These are phyloP conservation scores for Venturia effusa DNA, from an alignment of 2,329 filamentous ascomycete species.

Conservation along the genomic window DNA sequence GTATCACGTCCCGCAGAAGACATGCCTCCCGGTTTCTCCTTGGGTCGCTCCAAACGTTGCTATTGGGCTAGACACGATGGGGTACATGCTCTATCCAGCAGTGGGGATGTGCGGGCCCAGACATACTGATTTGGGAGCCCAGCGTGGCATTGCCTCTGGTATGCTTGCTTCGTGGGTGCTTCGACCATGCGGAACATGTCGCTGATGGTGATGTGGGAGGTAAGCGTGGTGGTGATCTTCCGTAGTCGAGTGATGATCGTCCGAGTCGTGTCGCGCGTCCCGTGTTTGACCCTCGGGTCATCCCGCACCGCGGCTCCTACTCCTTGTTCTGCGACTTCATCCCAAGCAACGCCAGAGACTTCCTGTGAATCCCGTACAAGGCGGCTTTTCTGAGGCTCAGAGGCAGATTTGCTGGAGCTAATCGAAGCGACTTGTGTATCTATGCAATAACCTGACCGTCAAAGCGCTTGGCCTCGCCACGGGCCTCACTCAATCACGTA, in stretches of 20 bases:
- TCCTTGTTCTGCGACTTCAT: background rate
- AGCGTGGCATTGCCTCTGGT: background rate
- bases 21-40: background rate
- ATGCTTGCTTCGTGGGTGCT: background rate
- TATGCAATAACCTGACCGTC: too few species aligned
- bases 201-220: background rate
- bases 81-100: background rate
- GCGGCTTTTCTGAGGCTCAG: background rate
- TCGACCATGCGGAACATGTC: background rate
- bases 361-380: too few species aligned
- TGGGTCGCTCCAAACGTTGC: background rate
- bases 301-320: background rate
- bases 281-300: background rate
- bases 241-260: background rate
- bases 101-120: background rate
- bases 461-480: too few species aligned
- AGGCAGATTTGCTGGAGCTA: too few species aligned
- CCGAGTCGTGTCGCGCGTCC: background rate
- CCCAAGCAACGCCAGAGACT: background rate
- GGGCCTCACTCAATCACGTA: too few species aligned
- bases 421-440: too few species aligned
- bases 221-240: background rate
- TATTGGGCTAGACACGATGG: background rate
- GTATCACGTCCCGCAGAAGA: too few species aligned
- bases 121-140: background rate